phyloP scores from a whole-genome alignment of 495 filamentous ascomycete genomes.

The Trichoderma reesei region DNA sequence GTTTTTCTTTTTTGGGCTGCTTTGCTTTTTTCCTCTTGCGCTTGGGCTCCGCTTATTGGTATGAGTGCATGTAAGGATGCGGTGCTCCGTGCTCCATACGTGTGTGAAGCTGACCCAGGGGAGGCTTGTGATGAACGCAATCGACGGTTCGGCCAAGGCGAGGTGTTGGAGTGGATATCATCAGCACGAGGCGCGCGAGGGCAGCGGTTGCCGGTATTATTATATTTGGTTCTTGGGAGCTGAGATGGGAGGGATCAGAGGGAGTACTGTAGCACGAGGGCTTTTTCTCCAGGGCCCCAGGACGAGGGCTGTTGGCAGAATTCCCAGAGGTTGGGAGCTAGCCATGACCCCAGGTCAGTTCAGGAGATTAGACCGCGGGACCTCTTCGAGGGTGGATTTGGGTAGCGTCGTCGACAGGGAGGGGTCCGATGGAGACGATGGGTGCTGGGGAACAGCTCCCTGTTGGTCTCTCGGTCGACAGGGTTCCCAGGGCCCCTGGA shows the following conservation, averaged over 20 bases:
- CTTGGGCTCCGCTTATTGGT: slow-evolving; percentile 5
- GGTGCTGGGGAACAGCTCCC: slow-evolving; percentile 3
- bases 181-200: background rate
- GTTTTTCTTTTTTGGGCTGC: background rate
- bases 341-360: background rate
- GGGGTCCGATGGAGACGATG: background rate
- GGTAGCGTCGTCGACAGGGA: background rate
- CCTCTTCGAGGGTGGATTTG: background rate
- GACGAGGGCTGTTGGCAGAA: background rate
- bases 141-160: slow-evolving; percentile 2
- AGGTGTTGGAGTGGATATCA: slow-evolving; percentile 1
- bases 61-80: slow-evolving; percentile 5
- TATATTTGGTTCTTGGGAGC: background rate
- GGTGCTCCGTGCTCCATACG: background rate
- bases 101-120: background rate
- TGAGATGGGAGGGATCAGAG: background rate
- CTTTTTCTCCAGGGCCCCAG: background rate
- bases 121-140: background rate
- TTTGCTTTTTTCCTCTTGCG: background rate
- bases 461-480: slow-evolving; percentile 4
- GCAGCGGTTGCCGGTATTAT: background rate
- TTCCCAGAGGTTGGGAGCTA: slow-evolving; percentile 2
- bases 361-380: slow-evolving; percentile 8
- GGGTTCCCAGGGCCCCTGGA: background rate
- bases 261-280: background rate